These are phyloP conservation scores for Penicillium psychrosexuale DNA, from an alignment of 2,329 filamentous ascomycete genomes.

Conservation along the genomic window DNA sequence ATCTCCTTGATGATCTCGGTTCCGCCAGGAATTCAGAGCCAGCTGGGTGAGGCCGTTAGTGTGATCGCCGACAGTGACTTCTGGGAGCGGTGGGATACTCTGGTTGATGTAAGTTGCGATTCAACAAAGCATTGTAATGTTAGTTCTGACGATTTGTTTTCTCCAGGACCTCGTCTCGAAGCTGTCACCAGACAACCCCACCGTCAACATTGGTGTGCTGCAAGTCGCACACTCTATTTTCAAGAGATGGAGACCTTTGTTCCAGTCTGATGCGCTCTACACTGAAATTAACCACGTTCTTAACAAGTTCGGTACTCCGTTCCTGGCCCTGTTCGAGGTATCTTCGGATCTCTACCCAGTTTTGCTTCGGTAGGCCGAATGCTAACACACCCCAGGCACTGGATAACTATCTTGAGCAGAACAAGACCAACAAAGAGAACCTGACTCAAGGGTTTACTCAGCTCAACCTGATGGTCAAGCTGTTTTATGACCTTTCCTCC, in stretches of 20 bases:
- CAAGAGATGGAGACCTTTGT: slow-evolving; percentile 89
- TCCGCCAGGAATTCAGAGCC: slow-evolving; percentile 80
- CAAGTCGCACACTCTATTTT: slow-evolving; percentile 99
- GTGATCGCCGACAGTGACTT: slow-evolving; percentile 98
- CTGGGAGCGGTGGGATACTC: slow-evolving; percentile 92
- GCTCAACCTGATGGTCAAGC: slow-evolving; percentile 82
- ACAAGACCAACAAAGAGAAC: slow-evolving; percentile 69
- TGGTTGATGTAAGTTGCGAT: slow-evolving; percentile 66
- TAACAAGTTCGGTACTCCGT: slow-evolving; percentile 75
- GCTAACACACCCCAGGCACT: slow-evolving; percentile 39
- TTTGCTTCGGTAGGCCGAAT: neutral
- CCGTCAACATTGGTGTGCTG: slow-evolving; percentile 87
- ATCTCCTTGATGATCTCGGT: slow-evolving; percentile 96
- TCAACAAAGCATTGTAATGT: neutral
- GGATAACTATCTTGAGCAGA: slow-evolving; percentile 63
- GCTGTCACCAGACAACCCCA: slow-evolving; percentile 75
- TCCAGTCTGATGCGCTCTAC: slow-evolving; percentile 87
- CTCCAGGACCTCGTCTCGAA: slow-evolving; percentile 78
- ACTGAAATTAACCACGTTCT: slow-evolving; percentile 96
- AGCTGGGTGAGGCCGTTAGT: slow-evolving; percentile 94
- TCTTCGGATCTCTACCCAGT: slow-evolving; percentile 22
- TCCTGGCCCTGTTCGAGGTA: slow-evolving; percentile 74
- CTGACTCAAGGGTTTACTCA: slow-evolving; percentile 79
- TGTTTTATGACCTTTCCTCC: slow-evolving; percentile 94
- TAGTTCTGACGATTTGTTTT: slow-evolving; percentile 5